phyloP scores from a whole-genome alignment of 345 rosid species.

The Streptanthus diversifolius region DNA sequence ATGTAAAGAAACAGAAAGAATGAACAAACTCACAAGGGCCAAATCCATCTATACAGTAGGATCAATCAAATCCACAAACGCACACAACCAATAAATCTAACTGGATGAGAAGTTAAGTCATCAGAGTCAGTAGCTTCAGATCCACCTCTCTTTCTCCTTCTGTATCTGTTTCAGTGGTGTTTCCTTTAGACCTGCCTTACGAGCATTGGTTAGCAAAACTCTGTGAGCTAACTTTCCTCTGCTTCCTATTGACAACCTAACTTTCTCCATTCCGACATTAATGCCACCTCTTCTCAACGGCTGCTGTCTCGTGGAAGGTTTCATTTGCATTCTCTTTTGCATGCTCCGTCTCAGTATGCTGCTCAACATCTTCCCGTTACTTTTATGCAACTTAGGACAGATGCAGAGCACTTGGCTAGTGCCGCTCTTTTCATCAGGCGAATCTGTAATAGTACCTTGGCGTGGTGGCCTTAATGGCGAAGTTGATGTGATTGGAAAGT shows the following conservation, averaged over 20 bases:
- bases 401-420: slow-evolving; percentile 34
- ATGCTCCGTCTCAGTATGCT: slow-evolving; percentile 65
- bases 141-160: slow-evolving; percentile 71
- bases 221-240: slow-evolving; percentile 69
- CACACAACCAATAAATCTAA: slow-evolving; percentile 15
- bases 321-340: slow-evolving; percentile 51
- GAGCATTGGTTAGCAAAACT: slow-evolving; percentile 52
- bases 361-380: slow-evolving; percentile 51
- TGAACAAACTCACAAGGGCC: slow-evolving; percentile 4
- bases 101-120: slow-evolving; percentile 15
- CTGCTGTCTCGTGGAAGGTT: slow-evolving; percentile 51
- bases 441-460: slow-evolving; percentile 22
- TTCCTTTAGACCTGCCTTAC: slow-evolving; percentile 56
- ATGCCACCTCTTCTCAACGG: slow-evolving; percentile 68
- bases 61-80: slow-evolving; percentile 27
- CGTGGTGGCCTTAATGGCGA: slow-evolving; percentile 33
- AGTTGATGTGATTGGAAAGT: slow-evolving; percentile 31
- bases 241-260: slow-evolving; percentile 80
- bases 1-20: not conserved
- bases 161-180: slow-evolving; percentile 50
- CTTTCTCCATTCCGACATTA: slow-evolving; percentile 80
- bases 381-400: slow-evolving; percentile 54
- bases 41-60: slow-evolving; percentile 25
- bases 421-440: slow-evolving; percentile 42
- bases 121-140: slow-evolving; percentile 12